Evolutionary conservation across 306 rosid species (phyloP).

Genomic region (Herpetospermum pedunculosum): DNA sequence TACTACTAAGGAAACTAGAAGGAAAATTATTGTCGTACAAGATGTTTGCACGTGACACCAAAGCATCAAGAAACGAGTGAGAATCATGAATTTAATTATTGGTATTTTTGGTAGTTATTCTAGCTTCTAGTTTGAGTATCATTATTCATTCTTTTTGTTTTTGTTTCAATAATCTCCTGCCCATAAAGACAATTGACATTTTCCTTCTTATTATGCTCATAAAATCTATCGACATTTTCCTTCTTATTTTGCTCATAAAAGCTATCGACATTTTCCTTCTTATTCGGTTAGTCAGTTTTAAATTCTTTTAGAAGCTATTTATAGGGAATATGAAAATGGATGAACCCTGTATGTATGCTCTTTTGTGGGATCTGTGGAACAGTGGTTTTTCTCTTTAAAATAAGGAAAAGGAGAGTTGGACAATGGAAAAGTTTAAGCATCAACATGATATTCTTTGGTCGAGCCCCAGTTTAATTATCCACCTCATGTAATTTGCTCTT

Average conservation of each 20-base stretch:
- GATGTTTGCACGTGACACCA: constrained; percentile 96
- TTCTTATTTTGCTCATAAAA: background rate
- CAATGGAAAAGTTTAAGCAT: background rate
- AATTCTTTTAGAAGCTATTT: background rate
- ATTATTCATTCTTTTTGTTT: background rate
- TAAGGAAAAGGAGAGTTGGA: background rate
- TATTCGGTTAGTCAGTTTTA: background rate
- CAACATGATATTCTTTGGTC: background rate
- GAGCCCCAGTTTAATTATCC: background rate
- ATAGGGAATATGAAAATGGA: background rate
- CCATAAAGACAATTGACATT: background rate
- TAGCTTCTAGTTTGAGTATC: background rate
- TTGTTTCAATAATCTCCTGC: background rate
- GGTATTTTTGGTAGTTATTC: background rate
- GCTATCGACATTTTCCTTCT: background rate
- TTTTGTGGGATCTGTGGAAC: background rate
- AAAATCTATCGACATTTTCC: background rate
- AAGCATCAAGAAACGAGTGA: constrained; percentile 91
- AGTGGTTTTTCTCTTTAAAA: background rate
- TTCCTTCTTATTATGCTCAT: background rate
- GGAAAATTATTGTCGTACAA: constrained; percentile 81
- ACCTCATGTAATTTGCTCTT: background rate
- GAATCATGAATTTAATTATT: constrained; percentile 19
- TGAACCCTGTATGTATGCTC: background rate
- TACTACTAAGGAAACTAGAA: constrained; percentile 57